phyloP scores from a whole-genome alignment of 2,329 filamentous ascomycete species.

The Cytospora leucostoma region DNA sequence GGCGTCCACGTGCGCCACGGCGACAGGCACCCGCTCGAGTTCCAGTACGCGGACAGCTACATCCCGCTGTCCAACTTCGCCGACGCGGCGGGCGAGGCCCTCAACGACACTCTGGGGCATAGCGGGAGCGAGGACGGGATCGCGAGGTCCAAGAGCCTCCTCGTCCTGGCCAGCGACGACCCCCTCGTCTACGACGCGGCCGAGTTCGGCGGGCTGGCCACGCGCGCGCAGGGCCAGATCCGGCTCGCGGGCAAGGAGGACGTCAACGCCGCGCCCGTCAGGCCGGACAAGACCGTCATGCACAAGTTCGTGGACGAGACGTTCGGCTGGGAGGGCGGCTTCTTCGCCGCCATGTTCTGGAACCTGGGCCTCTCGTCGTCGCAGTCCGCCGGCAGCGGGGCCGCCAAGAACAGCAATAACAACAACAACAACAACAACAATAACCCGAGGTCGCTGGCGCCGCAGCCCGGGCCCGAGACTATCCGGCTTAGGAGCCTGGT shows the following conservation, averaged over 20 bases:
- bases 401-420: slow-evolving; percentile 28
- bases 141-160: slow-evolving; percentile 47
- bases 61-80: slow-evolving; percentile 72
- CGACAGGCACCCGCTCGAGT: slow-evolving; percentile 75
- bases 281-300: slow-evolving; percentile 51
- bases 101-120: slow-evolving; percentile 47
- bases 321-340: slow-evolving; percentile 86
- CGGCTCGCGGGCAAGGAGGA: slow-evolving; percentile 67
- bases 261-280: slow-evolving; percentile 39
- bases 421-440: too few relatives aligned
- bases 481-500: slow-evolving; percentile 71
- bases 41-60: slow-evolving; percentile 75
- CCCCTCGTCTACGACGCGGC: slow-evolving; percentile 69
- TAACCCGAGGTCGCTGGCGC: slow-evolving; percentile 29
- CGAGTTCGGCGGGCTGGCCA: slow-evolving; percentile 55
- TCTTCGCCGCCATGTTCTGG: slow-evolving; percentile 81
- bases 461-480: slow-evolving; percentile 52
- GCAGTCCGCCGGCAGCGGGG: slow-evolving; percentile 40
- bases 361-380: slow-evolving; percentile 60
- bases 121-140: slow-evolving; percentile 38
- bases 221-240: slow-evolving; percentile 73
- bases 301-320: slow-evolving; percentile 72
- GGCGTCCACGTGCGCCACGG: slow-evolving; percentile 81
- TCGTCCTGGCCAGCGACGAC: slow-evolving; percentile 78
- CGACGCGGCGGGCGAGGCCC: slow-evolving; percentile 57